Evolutionary conservation across 768 basidiomycete genomes (phyloP), one percentile per base, ranked within the genome.

Genomic region (Podaxis sp.): DNA sequence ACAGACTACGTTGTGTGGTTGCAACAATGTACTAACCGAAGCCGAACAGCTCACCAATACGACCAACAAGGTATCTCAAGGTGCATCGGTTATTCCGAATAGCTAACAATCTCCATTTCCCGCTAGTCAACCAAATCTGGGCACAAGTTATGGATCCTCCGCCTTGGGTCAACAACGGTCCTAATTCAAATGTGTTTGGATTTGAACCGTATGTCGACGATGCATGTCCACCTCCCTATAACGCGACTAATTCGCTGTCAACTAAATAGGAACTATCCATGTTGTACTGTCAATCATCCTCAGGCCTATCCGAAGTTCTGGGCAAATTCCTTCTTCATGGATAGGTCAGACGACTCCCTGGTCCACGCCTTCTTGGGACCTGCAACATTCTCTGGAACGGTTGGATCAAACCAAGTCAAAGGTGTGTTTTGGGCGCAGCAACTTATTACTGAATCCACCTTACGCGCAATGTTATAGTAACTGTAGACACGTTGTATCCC

Each of bases 251-350:
- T 2, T 33, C 29, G 43, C 9, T 38, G 33, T 13, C 4, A 36
- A 46, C 43, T 19, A 46, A 57, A 13, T 37, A 78, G 77, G 17
- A 80, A 79, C 57, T 79, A 79, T 60, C 77, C 78, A 0, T 79
- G 79, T 62, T 80, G 79, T 60, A 79, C 79, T 1, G 78, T 78
- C 60, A 78, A 79, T 63, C 78, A 78, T 49, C 76, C 76, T 17
- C 74, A 75, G 53, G 78, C 67, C 1, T 78, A 73, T 51, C 78
- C 79, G 1, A 79, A 77, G 59, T 80, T 80, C 64, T 80, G 79
- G 79, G 73, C 76, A 5, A 73, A 80, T 55, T 69, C 74, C 9
- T 79, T 80, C 66, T 72, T 76, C 66, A 67, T 74, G 0, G 71
- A 75, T 36, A 64, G 70, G 8, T 65, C 72, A 24, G 68, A 66